Evolutionary conservation across 2,329 filamentous ascomycete genomes (phyloP), one percentile per base, ranked within the genome.

Genomic region (Penicillium hordei): DNA sequence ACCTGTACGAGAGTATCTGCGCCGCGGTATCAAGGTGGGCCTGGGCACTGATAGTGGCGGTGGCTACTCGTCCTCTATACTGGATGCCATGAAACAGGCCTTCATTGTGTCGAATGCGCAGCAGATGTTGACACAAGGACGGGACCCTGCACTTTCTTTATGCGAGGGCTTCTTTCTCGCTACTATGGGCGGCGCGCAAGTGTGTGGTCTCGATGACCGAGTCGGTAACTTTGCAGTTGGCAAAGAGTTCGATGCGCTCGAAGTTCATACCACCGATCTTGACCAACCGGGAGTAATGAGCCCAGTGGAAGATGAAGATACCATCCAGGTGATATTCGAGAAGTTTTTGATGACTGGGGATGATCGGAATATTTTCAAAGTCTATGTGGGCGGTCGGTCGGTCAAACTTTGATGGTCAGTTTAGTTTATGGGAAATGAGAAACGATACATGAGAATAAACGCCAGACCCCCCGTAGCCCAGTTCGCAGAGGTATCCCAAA

Each of bases 261-360:
- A 80, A 58, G 70, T 87, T 2, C 75, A 79, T 45, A 77, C 80
- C 2, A 38, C 46, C 15, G 64, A 62, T 65, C 21, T 59, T 31
- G 66, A 55, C 1, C 39, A 44, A 55, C 71, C 71, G 17, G 80
- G 81, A 0, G 71, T 82, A 2, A 85, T 83, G 76, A 79, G 83
- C 0, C 79, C 82, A 12, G 65, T 82, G 0, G 81, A 86, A 60
- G 78, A 82, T 0, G 73, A 71, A 0, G 84, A 87, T 50, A 72
- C 71, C 0, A 40, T 73, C 0, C 66, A 70, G 48, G 79, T 73
- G 0, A 72, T 85, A 19, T 83, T 87, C 58, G 83, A 87, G 55
- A 88, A 87, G 74, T 88, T 86, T 58, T 63, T 88, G 31, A 86
- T 87, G 83, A 87, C 84, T 2, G 85, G 83, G 0, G 85, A 88